phyloP scores from a whole-genome alignment of 2,329 filamentous ascomycete genomes.

The Paecilomyces fulvus region DNA sequence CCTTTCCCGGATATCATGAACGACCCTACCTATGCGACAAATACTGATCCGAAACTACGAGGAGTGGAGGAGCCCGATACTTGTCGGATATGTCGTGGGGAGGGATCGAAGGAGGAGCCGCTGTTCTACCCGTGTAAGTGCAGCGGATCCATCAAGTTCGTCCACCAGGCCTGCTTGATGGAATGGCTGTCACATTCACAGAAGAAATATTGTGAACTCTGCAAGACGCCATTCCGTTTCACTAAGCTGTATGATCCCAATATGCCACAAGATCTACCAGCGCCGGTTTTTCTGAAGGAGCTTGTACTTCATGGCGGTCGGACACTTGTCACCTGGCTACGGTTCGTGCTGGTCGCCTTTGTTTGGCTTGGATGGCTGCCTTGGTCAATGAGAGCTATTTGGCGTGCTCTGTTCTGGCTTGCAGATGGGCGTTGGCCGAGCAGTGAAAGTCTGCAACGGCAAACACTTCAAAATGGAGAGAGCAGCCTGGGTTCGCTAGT shows the following conservation, averaged over 20 bases:
- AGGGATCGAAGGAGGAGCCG: slow-evolving; percentile 71
- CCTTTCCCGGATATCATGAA: slow-evolving; percentile 48
- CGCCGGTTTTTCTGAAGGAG: slow-evolving; percentile 71
- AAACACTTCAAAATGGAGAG: slow-evolving; percentile 8
- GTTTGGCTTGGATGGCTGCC: slow-evolving; percentile 89
- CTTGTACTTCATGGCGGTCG: slow-evolving; percentile 63
- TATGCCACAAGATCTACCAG: slow-evolving; percentile 80
- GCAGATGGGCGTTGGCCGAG: slow-evolving; percentile 64
- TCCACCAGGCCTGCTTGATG: slow-evolving; percentile 97
- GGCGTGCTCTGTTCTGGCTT: slow-evolving; percentile 92
- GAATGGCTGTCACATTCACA: slow-evolving; percentile 98
- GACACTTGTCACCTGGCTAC: slow-evolving; percentile 67
- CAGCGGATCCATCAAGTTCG: slow-evolving; percentile 96
- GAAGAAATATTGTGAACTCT: slow-evolving; percentile 98
- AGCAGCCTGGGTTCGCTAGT: slow-evolving; percentile 13
- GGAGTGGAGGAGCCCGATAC: slow-evolving; percentile 58
- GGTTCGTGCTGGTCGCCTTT: slow-evolving; percentile 66
- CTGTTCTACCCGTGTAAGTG: slow-evolving; percentile 98
- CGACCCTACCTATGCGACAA: slow-evolving; percentile 43
- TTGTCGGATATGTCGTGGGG: slow-evolving; percentile 94
- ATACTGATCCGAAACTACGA: slow-evolving; percentile 28
- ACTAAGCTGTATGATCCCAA: slow-evolving; percentile 93
- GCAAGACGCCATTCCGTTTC: slow-evolving; percentile 96
- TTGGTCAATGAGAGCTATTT: slow-evolving; percentile 82
- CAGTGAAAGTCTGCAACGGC: slow-evolving; percentile 15